Evolutionary conservation across 257 asterid species (phyloP), one percentile per base, ranked within the genome.

Genomic region (Nicotiana undulata): DNA sequence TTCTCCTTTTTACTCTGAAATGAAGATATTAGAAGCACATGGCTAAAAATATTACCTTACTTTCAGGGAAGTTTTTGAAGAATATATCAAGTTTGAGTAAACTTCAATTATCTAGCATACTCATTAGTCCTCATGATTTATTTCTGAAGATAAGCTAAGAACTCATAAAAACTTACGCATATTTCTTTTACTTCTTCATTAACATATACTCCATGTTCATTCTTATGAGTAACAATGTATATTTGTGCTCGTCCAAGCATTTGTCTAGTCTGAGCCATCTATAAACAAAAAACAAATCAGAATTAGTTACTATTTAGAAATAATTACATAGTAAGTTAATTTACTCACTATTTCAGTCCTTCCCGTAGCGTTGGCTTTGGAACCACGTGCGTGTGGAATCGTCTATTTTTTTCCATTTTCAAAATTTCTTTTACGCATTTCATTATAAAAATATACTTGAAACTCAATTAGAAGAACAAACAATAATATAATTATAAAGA

Each of bases 1-100:
- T 29, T 49, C 32, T n/a, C 15, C 31, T 34, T 76, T 76, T 59
- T 77, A 16, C 72, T 78, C 26, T 6, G 46, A 32, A 76, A 29
- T 13, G 64, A 60, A 58, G 18, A 31, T 18, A 32, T 58, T 56
- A 58, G 49, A 77, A 17, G 6, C 65, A 28, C 9, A 34, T n/a
- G 40, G 16, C 46, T 49, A 76, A 76, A 22, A 51, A 53, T 2
- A 26, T 28, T 9, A 32, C 56, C 44, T 16, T 55, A 32, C 32
- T 81, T 72, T 74, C 80, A 90, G 93, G 82, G 49, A 66, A n/a
- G 88, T 63, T 0, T 55, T 88, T 34, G 93, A 90, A 80, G 87
- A 81, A 53, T 86, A 84, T 22, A 87, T 82, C 46, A 85, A 85
- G 32, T 26, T 26, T 26, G 28, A 26, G 28, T 26, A 26, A 26